Evolutionary conservation across 2,329 filamentous ascomycete species (phyloP).

Genomic region (Fusarium caatingaense): DNA sequence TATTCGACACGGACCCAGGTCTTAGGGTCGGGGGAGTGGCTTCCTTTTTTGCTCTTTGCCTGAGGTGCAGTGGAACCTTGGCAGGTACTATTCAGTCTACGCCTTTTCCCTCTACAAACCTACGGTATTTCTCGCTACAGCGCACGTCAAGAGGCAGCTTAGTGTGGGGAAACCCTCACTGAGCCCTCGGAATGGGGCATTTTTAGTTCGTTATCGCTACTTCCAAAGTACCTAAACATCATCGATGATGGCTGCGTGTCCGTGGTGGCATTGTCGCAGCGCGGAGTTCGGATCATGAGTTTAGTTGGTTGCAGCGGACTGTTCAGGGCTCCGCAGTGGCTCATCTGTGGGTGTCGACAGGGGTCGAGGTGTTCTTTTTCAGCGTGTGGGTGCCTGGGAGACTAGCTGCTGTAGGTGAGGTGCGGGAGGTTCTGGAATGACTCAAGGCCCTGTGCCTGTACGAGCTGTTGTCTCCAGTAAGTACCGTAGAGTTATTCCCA

Average conservation of each 20-base stretch:
- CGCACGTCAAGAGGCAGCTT: slow-evolving; percentile 40
- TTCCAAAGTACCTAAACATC: slow-evolving; percentile 14
- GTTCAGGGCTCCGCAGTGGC: slow-evolving; percentile 29
- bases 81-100: slow-evolving; percentile 1
- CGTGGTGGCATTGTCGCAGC: slow-evolving; percentile 34
- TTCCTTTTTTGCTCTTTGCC: slow-evolving; percentile 49
- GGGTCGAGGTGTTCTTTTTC: slow-evolving; percentile 26
- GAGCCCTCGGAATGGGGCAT: slow-evolving; percentile 22
- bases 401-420: slow-evolving; percentile 7
- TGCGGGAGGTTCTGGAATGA: slow-evolving; percentile 43
- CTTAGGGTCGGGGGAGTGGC: slow-evolving; percentile 44
- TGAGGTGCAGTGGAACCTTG: slow-evolving; percentile 39
- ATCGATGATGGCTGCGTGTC: slow-evolving; percentile 34
- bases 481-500: slow-evolving; percentile 1
- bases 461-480: slow-evolving; percentile 6
- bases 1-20: slow-evolving; percentile 39
- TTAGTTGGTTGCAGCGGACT: slow-evolving; percentile 28
- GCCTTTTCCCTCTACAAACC: background rate
- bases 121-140: slow-evolving; percentile 1
- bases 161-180: slow-evolving; percentile 35
- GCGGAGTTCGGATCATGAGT: slow-evolving; percentile 36
- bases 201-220: slow-evolving; percentile 20
- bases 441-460: slow-evolving; percentile 37
- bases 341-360: slow-evolving; percentile 37
- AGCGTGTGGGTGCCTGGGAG: slow-evolving; percentile 31